Evolutionary conservation across 108 stramenopile species (phyloP).

Genomic region (Nitzschia putrida): DNA sequence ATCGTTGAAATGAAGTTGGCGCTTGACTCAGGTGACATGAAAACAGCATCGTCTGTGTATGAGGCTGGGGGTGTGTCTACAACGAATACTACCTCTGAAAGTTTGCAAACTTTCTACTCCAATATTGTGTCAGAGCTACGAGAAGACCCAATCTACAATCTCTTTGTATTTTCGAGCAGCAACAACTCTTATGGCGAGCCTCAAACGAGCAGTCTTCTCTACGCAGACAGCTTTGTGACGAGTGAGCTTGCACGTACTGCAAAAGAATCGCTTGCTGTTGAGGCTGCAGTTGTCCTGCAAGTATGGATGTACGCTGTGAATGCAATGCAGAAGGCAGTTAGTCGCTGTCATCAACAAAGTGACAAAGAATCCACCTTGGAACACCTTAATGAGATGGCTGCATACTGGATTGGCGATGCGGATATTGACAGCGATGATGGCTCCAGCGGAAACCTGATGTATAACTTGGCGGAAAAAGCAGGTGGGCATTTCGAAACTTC

Average conservation of each 20-base stretch:
- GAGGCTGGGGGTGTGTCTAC: constrained; percentile 3
- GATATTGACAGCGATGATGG: constrained; percentile 49
- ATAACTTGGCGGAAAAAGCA: constrained; percentile 59
- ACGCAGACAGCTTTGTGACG: constrained; percentile 53
- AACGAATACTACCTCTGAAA: background rate
- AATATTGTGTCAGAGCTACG: constrained; percentile 13
- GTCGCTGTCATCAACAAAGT: constrained; percentile 33
- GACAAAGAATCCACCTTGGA: constrained; percentile 36
- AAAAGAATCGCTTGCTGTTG: constrained; percentile 36
- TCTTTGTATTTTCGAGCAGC: constrained; percentile 47
- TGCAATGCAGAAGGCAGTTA: constrained; percentile 49
- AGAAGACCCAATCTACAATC: constrained; percentile 57
- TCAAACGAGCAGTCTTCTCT: constrained; percentile 40
- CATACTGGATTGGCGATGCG: constrained; percentile 80
- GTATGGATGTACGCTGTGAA: constrained; percentile 72
- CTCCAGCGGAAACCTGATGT: constrained; percentile 60
- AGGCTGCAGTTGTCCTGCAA: constrained; percentile 46
- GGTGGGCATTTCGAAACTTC: constrained; percentile 39
- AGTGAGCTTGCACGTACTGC: constrained; percentile 36
- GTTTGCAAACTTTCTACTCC: constrained; percentile 17
- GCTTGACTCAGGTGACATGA: constrained; percentile 31
- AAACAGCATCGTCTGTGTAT: constrained; percentile 10
- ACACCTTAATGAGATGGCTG: constrained; percentile 64
- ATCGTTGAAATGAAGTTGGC: constrained; percentile 12
- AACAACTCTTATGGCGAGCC: constrained; percentile 42